A percentile compares a stretch with the other conserved stretches of the same genome.
phyloP scores from a whole-genome alignment of 208 protist genomes.

The Leishmania lainsoni region DNA sequence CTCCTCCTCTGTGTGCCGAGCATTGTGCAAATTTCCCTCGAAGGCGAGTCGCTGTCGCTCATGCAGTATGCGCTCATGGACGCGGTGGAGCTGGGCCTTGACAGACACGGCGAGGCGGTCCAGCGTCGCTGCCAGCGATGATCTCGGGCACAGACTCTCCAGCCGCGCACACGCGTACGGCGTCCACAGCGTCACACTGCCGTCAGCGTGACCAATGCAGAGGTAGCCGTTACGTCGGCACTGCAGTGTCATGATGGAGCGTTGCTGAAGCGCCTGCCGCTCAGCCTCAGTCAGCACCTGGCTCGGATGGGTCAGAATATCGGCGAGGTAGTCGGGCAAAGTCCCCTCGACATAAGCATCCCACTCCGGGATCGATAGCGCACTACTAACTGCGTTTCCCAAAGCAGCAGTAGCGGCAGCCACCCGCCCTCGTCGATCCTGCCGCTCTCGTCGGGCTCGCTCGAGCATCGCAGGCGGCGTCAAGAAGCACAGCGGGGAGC shows the following conservation, averaged over 20 bases:
- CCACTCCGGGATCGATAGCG: conserved; percentile 27
- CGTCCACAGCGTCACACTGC: conserved; percentile 71
- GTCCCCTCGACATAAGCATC: conserved; percentile 72
- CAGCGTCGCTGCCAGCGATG: conserved; percentile 46
- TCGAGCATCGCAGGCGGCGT: conserved; percentile 61
- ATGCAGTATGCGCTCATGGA: conserved; percentile 33
- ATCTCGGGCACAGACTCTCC: conserved; percentile 62
- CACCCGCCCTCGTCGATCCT: conserved; percentile 30
- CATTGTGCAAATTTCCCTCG: conserved; percentile 14
- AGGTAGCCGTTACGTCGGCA: conserved; percentile 71
- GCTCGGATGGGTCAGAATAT: conserved; percentile 45
- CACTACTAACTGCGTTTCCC: neutral
- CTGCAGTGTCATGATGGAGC: conserved; percentile 49
- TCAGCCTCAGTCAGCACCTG: conserved; percentile 40
- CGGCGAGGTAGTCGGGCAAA: conserved; percentile 44
- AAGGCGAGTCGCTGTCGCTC: conserved; percentile 51
- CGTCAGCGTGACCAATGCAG: conserved; percentile 67
- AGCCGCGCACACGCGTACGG: conserved; percentile 66
- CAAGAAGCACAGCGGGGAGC: conserved; percentile 63
- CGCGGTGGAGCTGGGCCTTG: conserved; percentile 48
- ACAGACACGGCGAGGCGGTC: conserved; percentile 39
- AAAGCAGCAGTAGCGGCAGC: conserved; percentile 15
- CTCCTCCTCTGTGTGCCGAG: conserved; percentile 25
- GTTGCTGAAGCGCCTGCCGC: conserved; percentile 34
- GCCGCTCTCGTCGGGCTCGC: conserved; percentile 67